Base-by-base conservation (phyloP, 306 rosid species). In the Inga leiocalycina region DNA sequence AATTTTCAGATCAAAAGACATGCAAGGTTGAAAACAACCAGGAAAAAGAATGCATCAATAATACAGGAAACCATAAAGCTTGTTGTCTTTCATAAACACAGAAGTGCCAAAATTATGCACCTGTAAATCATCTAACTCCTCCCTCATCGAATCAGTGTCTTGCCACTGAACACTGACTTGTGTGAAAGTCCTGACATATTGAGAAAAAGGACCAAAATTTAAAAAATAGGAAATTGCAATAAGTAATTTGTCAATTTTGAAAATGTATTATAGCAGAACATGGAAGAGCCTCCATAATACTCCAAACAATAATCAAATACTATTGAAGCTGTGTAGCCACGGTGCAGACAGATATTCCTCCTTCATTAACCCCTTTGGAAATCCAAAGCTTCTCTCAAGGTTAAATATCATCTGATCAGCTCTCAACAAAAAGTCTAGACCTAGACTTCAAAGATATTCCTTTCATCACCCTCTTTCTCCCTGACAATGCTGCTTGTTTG, bases 111-210 rank as follows among this genome's bases (percentile, higher is more conserved):
- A 80, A 71, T 73, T 67, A 73, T 64, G 76, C 71, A 75, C 99
- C 99, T 96, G 99, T 75, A 96, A 91, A 81, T 96, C 99, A 79
- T 96, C 99, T 80, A 96, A 88, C 82, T 96, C 99, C 90, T 96
- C 99, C 88, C 99, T 91, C 97, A 96, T 96, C 78, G 98, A 84
- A 92, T 96, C 99, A 12, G 93, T 91, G 80, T 96, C 99, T 86
- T 96, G 99, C 99, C 98, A 96, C 87, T 96, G 99, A 84, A 92
- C 92, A 78, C 98, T 93, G 80, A 96, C 99, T 91, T 96, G 99
- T 73, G 99, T 96, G 87, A 93, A 96, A 82, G 99, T 96, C 90
- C 99, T 96, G 89, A 82, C 30, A 86, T 85, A 64, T 66, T 56
- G 77, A 69, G 69, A 71, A 37, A 54, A 68, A 56, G 27, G 49